Evolutionary conservation across 2,329 filamentous ascomycete genomes (phyloP), one percentile per base, ranked within the genome.

Genomic region (Cytospora paraplurivora): DNA sequence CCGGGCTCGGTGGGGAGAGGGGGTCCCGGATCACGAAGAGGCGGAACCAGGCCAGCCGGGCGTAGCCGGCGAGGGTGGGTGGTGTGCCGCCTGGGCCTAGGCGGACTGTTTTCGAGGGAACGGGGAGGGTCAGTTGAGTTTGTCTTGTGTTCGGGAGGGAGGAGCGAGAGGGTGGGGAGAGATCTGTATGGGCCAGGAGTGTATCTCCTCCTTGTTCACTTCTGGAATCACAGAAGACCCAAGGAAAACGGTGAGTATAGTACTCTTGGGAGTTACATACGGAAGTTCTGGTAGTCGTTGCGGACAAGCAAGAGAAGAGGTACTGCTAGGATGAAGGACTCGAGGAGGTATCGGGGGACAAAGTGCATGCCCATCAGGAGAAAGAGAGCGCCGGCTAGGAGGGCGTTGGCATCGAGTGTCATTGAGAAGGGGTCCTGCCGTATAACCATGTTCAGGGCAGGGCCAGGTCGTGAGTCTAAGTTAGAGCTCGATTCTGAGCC

Each of bases 81-180:
- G 92, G 91, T 0, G 90, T 94, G 64, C 92, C 92, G 32, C 92
- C 92, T 0, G 91, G 91, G 0, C 92, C 92, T 21, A 96, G 85
- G 47, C 84, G 84, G 67, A 94, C 27, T 27, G 27, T 27, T 27
- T 27, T 27, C 27, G 4, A 27, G 27, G 27, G 27, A 4, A 27
- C 27, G 27, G 27, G 27, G 4, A 27, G 2, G 27, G 27, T 27
- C 27, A 27, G 27, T 27, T 27, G 27, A 4, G 27, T 27, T 27
- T 27, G 27, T 27, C 4, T 27, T 4, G 27, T 27, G 2, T 27
- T 27, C 27, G 27, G 27, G 27, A 27, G 27, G 27, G 27, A 27
- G 27, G 27, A 27, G 27, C 27, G 2, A 27, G 27, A 27, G 27
- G 27, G 4, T 27, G 27, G 27, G 27, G 4, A 27, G 27, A 27